Evolutionary conservation across 768 basidiomycete genomes (phyloP).

Genomic region (Mycena filopes): DNA sequence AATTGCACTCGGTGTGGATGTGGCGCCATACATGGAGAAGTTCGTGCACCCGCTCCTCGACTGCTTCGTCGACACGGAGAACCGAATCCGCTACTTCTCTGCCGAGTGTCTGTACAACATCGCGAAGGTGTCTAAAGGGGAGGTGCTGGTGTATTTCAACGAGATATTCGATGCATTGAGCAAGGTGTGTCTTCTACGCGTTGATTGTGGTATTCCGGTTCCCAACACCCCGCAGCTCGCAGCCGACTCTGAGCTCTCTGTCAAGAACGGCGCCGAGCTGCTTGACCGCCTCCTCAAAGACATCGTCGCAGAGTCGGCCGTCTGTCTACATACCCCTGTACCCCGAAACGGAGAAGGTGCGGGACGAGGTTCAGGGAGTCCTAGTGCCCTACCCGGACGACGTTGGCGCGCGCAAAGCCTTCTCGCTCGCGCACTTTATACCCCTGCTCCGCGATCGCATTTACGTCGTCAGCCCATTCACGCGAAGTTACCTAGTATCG

Average conservation of each 20-base stretch:
- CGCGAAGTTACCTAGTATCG: slow-evolving; percentile 93
- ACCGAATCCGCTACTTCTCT: slow-evolving; percentile 96
- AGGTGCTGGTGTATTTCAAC: slow-evolving; percentile 96
- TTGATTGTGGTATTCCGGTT: background rate
- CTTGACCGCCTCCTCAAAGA: slow-evolving; percentile 98
- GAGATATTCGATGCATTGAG: slow-evolving; percentile 97
- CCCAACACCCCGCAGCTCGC: slow-evolving; percentile 71
- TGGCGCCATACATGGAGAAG: slow-evolving; percentile 93
- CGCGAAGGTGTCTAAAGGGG: slow-evolving; percentile 96
- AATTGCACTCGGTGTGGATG: slow-evolving; percentile 94
- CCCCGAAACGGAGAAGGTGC: slow-evolving; percentile 78
- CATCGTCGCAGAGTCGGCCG: slow-evolving; percentile 95
- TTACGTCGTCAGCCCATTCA: slow-evolving; percentile 95
- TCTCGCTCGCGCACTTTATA: slow-evolving; percentile 94
- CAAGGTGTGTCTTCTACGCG: slow-evolving; percentile 72
- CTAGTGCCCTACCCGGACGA: slow-evolving; percentile 73
- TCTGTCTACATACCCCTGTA: slow-evolving; percentile 93
- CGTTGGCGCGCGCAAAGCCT: slow-evolving; percentile 72
- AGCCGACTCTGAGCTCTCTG: slow-evolving; percentile 93
- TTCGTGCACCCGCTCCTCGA: slow-evolving; percentile 89
- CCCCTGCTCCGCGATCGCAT: slow-evolving; percentile 93
- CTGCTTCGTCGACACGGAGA: slow-evolving; percentile 95
- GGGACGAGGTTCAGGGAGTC: slow-evolving; percentile 67
- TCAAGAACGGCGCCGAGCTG: slow-evolving; percentile 98
- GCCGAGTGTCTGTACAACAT: slow-evolving; percentile 99